These are phyloP conservation scores for Ustilago vetiveriae DNA, from an alignment of 1,284 basidiomycete species.

Conservation along the genomic window DNA sequence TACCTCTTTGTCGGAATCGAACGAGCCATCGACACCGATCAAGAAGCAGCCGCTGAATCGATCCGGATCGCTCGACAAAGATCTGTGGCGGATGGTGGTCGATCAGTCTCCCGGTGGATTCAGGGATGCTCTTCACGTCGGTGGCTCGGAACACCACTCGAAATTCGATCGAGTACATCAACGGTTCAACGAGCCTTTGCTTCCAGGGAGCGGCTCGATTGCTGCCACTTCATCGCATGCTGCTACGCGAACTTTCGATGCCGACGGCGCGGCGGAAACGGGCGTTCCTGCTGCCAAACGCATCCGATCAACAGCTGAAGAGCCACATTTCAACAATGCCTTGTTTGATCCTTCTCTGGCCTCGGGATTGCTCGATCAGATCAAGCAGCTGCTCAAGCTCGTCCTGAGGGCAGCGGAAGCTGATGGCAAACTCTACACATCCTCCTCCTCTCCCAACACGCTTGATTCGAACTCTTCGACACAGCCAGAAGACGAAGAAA, in stretches of 20 bases:
- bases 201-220: neutral
- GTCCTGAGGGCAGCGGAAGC: slow-evolving; percentile 12
- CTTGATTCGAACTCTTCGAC: neutral
- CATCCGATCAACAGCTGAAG: neutral
- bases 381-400: slow-evolving; percentile 18
- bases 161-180: slow-evolving; percentile 46
- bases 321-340: slow-evolving; percentile 9
- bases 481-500: neutral
- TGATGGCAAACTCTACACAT: slow-evolving; percentile 19
- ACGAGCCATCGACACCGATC: slow-evolving; percentile 13
- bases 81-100: slow-evolving; percentile 44
- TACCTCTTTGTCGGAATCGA: neutral
- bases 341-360: slow-evolving; percentile 30
- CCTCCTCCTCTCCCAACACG: neutral
- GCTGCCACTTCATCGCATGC: slow-evolving; percentile 11
- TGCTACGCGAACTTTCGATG: slow-evolving; percentile 7
- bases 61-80: slow-evolving; percentile 10
- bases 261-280: slow-evolving; percentile 4
- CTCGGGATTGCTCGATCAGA: slow-evolving; percentile 19
- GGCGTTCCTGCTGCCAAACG: slow-evolving; percentile 24
- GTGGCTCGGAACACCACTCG: slow-evolving; percentile 55
- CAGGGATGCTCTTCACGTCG: slow-evolving; percentile 56
- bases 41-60: slow-evolving; percentile 2
- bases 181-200: slow-evolving; percentile 30
- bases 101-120: slow-evolving; percentile 52